Conservation (phyloP, 805 yeast species). For the Grigorovia yakushimaensis region DNA sequence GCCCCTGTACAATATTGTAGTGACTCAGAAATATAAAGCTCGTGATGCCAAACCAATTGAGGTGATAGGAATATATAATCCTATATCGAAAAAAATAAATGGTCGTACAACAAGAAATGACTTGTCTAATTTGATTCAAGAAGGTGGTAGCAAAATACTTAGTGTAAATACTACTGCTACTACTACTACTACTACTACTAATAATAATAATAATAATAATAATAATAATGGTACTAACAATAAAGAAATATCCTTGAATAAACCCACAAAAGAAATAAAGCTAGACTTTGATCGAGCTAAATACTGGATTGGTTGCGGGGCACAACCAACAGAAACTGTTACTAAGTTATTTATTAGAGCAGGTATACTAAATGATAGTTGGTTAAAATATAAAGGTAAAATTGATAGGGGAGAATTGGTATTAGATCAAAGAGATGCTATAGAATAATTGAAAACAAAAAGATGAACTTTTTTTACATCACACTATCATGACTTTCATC, state of each 20-base stretch:
- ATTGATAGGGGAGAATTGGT: neutral
- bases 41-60: constrained; percentile 85
- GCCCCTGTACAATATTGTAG: constrained; percentile 89
- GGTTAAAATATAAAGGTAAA: constrained; percentile 7
- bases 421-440: neutral
- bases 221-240: neutral
- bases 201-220: no score
- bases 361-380: constrained; percentile 37
- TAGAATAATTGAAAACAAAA: neutral
- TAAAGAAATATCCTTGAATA: constrained; percentile 38
- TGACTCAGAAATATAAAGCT: constrained; percentile 65
- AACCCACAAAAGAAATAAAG: constrained; percentile 67
- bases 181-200: no score
- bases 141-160: no score
- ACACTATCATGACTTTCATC: no score
- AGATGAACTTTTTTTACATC: no score
- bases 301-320: constrained; percentile 97
- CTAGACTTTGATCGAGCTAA: constrained; percentile 83
- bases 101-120: neutral
- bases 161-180: no score
- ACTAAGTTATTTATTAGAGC: constrained; percentile 67
- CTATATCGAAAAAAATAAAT: constrained; percentile 57
- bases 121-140: neutral
- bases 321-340: constrained; percentile 83
- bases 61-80: constrained; percentile 89